Percentiles rank a stretch among this genome's conserved stretches.
Conservation (phyloP, 1,284 basidiomycete species). For the Apiotrichum brassicae region DNA sequence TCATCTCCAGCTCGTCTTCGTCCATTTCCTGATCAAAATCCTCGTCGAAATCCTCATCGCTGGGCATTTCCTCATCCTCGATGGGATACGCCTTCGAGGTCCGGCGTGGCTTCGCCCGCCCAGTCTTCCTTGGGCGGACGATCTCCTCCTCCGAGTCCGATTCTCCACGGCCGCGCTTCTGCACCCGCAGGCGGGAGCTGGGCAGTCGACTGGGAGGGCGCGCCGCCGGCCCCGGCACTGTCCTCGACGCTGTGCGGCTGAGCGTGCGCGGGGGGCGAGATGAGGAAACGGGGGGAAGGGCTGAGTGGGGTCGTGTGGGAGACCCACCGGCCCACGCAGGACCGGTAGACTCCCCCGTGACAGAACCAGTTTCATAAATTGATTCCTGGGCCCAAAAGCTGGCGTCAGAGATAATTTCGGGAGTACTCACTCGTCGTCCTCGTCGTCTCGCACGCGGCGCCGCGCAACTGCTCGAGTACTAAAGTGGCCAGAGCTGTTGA, state of each 20-base stretch:
- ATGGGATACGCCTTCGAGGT: neutral
- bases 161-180: conserved; percentile 11
- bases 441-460: neutral
- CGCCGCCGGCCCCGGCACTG: neutral
- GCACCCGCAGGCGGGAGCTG: neutral
- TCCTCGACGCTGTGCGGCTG: neutral
- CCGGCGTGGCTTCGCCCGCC: neutral
- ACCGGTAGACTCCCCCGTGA: too few relatives aligned
- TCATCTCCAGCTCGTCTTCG: conserved; percentile 2
- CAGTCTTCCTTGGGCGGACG: neutral
- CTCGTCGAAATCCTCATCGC: conserved; percentile 2
- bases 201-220: neutral
- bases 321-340: neutral
- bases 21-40: conserved; percentile 1
- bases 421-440: conserved; percentile 9
- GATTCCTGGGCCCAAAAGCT: neutral
- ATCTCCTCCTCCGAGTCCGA: conserved; percentile 5
- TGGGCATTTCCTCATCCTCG: conserved; percentile 2
- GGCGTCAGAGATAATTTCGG: neutral
- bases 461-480: neutral
- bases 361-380: neutral
- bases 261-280: neutral
- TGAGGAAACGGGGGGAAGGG: neutral
- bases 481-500: conserved; percentile 7
- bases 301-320: neutral